Conservation (phyloP, 441 rosid species). For the Mallotus japonicus region DNA sequence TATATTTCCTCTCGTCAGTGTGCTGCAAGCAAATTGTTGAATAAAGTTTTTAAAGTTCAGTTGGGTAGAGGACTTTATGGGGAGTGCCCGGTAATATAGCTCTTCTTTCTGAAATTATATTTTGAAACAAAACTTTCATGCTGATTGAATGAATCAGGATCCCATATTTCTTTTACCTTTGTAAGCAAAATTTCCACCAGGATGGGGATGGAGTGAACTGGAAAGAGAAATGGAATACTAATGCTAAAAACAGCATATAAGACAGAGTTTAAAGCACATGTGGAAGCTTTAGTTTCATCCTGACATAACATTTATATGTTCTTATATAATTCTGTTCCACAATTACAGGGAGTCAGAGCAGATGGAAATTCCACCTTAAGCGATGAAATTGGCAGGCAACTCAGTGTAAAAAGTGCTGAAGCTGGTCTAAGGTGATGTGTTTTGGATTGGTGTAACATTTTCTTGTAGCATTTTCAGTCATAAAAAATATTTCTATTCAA, state of each 20-base stretch:
- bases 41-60: slow-evolving; percentile 51
- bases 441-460: background rate
- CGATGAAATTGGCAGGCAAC: slow-evolving; percentile 52
- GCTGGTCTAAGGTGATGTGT: slow-evolving; percentile 57
- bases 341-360: slow-evolving; percentile 60
- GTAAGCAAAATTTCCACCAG: background rate
- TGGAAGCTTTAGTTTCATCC: slow-evolving; percentile 21
- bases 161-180: background rate
- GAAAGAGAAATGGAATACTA: too few relatives aligned
- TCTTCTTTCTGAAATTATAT: slow-evolving; percentile 8
- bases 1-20: slow-evolving; percentile 39
- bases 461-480: background rate
- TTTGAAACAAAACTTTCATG: background rate
- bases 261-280: too few relatives aligned
- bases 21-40: slow-evolving; percentile 57
- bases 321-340: background rate
- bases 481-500: background rate
- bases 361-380: slow-evolving; percentile 61
- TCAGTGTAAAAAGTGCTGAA: slow-evolving; percentile 66
- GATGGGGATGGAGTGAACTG: too few relatives aligned
- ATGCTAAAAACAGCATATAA: too few relatives aligned
- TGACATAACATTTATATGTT: background rate
- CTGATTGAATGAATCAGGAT: background rate
- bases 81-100: slow-evolving; percentile 70
- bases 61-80: slow-evolving; percentile 88